phyloP scores from a whole-genome alignment of 106 monocot species.

The Gastrodia elata region DNA sequence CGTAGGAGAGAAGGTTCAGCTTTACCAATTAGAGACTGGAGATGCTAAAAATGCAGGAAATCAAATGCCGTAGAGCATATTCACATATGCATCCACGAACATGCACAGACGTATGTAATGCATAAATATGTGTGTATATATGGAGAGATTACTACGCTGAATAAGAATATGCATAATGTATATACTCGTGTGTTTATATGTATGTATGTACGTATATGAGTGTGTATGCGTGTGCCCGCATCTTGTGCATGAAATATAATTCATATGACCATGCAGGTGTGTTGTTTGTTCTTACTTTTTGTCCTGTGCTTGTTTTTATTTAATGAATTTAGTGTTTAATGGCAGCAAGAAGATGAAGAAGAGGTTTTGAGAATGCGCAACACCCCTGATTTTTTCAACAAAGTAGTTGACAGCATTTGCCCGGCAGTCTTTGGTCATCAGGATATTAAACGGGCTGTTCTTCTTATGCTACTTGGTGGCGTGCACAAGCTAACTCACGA shows the following conservation, averaged over 20 bases:
- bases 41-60: too few relatives aligned
- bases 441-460: conserved; percentile 89
- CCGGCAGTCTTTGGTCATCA: conserved; percentile 98
- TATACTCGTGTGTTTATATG: too few relatives aligned
- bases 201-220: too few relatives aligned
- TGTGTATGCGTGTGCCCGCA: neutral
- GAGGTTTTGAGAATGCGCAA: conserved; percentile 69
- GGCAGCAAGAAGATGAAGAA: conserved; percentile 83
- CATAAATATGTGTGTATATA: too few relatives aligned
- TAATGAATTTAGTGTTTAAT: conserved; percentile 12
- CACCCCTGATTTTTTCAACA: conserved; percentile 96
- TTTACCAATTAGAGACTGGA: too few relatives aligned
- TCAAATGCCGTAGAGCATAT: too few relatives aligned
- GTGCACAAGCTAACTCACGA: conserved; percentile 95
- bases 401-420: conserved; percentile 90
- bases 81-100: too few relatives aligned
- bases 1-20: too few relatives aligned
- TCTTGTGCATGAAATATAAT: neutral
- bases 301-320: neutral
- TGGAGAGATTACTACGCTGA: too few relatives aligned
- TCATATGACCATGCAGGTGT: neutral
- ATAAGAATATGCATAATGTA: too few relatives aligned
- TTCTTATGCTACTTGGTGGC: conserved; percentile 91
- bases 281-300: neutral
- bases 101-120: too few relatives aligned